These are phyloP conservation scores for Tremella yokohamensis DNA, from an alignment of 768 basidiomycete genomes.

Conservation along the genomic window DNA sequence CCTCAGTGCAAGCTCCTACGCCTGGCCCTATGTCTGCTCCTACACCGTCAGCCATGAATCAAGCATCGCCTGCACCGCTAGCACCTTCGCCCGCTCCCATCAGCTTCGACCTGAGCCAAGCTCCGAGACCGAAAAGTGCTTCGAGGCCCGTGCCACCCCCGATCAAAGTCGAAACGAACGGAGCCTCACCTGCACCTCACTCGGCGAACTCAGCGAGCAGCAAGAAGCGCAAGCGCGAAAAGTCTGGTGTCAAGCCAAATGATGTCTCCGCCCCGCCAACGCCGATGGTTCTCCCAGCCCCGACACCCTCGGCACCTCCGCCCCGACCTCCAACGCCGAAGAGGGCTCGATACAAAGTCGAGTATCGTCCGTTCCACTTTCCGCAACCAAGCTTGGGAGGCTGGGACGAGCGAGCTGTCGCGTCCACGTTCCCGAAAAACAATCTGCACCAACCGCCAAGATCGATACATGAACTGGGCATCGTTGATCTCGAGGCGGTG, in stretches of 20 bases:
- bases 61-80: not conserved
- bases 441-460: constrained; percentile 60
- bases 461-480: constrained; percentile 79
- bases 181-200: not conserved
- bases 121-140: not conserved
- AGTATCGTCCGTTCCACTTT: constrained; percentile 77
- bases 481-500: constrained; percentile 84
- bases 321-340: constrained; percentile 34
- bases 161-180: constrained; percentile 6
- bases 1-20: not conserved
- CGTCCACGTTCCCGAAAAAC: constrained; percentile 60
- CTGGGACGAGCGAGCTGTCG: constrained; percentile 67
- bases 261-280: constrained; percentile 3
- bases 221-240: constrained; percentile 10
- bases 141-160: constrained; percentile 13
- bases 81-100: constrained; percentile 1
- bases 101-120: not conserved
- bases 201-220: not conserved
- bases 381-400: constrained; percentile 75
- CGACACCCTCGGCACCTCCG: constrained; percentile 2
- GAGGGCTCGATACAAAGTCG: constrained; percentile 69
- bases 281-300: not conserved
- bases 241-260: constrained; percentile 9
- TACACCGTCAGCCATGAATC: not conserved
- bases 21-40: not conserved